Evolutionary conservation across 176 grass and related monocot genomes (phyloP), one percentile per base, ranked within the genome.

Genomic region (Oryza australiensis): DNA sequence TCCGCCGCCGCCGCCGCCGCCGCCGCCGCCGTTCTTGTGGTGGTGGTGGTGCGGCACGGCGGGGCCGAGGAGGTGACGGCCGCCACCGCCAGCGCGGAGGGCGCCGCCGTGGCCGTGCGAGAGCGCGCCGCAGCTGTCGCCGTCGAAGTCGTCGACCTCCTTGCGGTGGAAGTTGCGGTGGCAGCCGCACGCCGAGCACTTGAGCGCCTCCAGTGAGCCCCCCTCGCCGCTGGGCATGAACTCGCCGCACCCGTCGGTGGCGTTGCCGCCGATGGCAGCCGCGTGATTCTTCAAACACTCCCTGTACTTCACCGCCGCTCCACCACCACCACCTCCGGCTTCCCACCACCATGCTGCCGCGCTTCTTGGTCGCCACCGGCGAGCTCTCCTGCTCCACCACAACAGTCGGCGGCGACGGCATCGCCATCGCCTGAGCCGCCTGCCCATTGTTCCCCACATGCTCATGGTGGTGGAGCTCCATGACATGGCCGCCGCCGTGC

Each of bases 251-350:
- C 95, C 95, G 35, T 98, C 95, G 15, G 90, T 94, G 60, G 95
- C 95, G 72, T 82, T 91, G 32, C 95, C 95, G 64, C 92, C 95
- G 27, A 98, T 98, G 41, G 92, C 55, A 0, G 92, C 92, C 26
- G 95, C 95, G 79, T 98, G 95, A 86, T 98, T 98, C 92, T 94
- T 98, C 20, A 93, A 88, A 86, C 95, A 98, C 87, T 98, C 95
- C 41, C 84, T 64, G 88, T 98, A 98, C 88, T 29, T 98, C 37
- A 87, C 84, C 38, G 24, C 23, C 27, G 66, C 7, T 0, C 20
- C 62, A 8, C 14, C 38, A 3, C 9, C 68, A 12, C 42, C 46
- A 49, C 46, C 43, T 60, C 78, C 75, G 26, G 37, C 15, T 9
- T 57, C 35, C 57, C 24, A 27, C 33, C 13, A 0, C 45, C 0